phyloP scores from a whole-genome alignment of 2,329 filamentous ascomycete genomes.

The Geosmithia putterillii region DNA sequence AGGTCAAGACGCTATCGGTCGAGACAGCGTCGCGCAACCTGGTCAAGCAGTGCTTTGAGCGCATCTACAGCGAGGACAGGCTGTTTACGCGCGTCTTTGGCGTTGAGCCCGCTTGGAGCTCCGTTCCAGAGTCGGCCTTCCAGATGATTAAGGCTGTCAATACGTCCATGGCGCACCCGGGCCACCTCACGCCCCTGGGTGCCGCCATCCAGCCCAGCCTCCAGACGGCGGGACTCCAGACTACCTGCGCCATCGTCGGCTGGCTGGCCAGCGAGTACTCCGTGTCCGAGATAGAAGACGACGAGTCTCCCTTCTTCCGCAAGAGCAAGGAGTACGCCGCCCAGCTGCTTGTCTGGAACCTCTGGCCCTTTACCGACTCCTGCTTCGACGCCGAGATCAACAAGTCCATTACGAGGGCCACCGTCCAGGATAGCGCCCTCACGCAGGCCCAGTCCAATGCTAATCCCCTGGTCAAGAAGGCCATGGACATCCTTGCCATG shows the following conservation, averaged over 20 bases:
- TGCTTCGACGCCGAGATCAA: slow-evolving; percentile 42
- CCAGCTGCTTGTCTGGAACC: slow-evolving; percentile 40
- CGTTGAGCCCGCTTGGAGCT: slow-evolving; percentile 40
- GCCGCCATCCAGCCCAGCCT: slow-evolving; percentile 35
- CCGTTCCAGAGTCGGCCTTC: slow-evolving; percentile 36
- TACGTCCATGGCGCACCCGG: slow-evolving; percentile 38
- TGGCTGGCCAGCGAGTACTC: slow-evolving; percentile 48
- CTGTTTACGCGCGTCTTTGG: slow-evolving; percentile 44
- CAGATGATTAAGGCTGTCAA: slow-evolving; percentile 34
- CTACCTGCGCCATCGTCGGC: slow-evolving; percentile 41
- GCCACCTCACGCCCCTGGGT: slow-evolving; percentile 40
- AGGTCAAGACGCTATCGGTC: slow-evolving; percentile 32
- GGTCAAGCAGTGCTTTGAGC: slow-evolving; percentile 48
- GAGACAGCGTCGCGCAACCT: slow-evolving; percentile 46
- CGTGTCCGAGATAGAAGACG: slow-evolving; percentile 42
- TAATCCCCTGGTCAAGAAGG: slow-evolving; percentile 43
- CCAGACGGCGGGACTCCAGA: slow-evolving; percentile 28
- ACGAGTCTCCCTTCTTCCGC: slow-evolving; percentile 37
- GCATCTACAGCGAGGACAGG: slow-evolving; percentile 39
- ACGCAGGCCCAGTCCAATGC: slow-evolving; percentile 43
- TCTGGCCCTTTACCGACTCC: slow-evolving; percentile 44
- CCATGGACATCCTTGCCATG: slow-evolving; percentile 45
- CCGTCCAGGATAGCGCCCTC: slow-evolving; percentile 32
- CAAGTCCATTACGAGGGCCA: slow-evolving; percentile 38
- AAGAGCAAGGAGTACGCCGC: slow-evolving; percentile 45